Evolutionary conservation across 2,329 filamentous ascomycete species (phyloP).

Genomic region (Colletotrichum neosansevieriae): DNA sequence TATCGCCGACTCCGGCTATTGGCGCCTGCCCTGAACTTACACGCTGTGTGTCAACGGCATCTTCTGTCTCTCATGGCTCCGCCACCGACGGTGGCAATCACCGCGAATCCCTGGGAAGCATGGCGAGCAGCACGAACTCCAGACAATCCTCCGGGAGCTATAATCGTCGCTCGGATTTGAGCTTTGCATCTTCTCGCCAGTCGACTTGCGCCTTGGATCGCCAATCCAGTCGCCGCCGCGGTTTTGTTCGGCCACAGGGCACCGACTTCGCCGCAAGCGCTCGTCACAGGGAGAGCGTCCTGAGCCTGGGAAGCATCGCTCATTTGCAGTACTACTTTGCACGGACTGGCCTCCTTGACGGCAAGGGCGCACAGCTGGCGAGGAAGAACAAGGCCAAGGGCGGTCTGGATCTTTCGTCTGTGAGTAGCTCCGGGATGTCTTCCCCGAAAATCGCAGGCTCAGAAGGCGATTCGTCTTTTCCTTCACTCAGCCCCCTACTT

Average conservation of each 20-base stretch:
- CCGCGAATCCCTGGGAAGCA: constrained; percentile 68
- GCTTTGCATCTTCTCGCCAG: constrained; percentile 53
- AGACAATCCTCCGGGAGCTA: constrained; percentile 75
- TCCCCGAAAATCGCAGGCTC: constrained; percentile 57
- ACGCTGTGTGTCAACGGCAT: constrained; percentile 73
- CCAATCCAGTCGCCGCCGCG: constrained; percentile 69
- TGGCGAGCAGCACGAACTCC: constrained; percentile 68
- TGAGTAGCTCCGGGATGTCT: constrained; percentile 52
- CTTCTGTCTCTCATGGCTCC: constrained; percentile 69
- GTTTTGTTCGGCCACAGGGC: constrained; percentile 88
- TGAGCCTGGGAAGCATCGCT: constrained; percentile 95
- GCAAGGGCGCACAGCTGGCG: constrained; percentile 88
- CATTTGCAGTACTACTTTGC: constrained; percentile 99
- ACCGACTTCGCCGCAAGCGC: constrained; percentile 93
- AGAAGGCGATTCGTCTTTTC: constrained; percentile 71
- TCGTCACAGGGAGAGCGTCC: constrained; percentile 90
- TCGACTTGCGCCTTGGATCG: constrained; percentile 60
- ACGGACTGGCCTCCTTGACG: constrained; percentile 90
- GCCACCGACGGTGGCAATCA: constrained; percentile 59
- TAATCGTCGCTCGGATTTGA: constrained; percentile 58
- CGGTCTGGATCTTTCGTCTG: constrained; percentile 66
- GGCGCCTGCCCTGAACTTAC: constrained; percentile 69
- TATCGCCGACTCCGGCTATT: constrained; percentile 72
- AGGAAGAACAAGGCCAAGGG: constrained; percentile 75
- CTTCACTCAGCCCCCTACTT: constrained; percentile 69